Base-by-base conservation (phyloP, 495 filamentous ascomycete species). In the Lasiosphaeria ovina region DNA sequence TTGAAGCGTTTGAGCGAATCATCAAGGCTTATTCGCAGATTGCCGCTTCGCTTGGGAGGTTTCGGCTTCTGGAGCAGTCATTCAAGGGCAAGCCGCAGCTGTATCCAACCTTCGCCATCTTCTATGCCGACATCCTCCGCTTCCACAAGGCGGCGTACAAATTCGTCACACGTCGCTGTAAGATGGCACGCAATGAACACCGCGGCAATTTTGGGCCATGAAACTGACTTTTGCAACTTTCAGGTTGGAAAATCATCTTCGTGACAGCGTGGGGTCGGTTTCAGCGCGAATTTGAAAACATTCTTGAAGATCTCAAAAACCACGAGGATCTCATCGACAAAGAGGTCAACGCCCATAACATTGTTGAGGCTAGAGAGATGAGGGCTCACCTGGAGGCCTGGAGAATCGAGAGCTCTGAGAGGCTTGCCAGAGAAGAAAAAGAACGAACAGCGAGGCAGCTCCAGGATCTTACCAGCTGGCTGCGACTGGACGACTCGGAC, bases 61-160 rank as follows among this genome's bases (percentile, higher is more conserved):
- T 81, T 60, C 57, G 75, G 33, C 58, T 69, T 3, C 59, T 79
- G 0, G 63, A 61, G 3, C 3, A 55, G 1, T 61, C 74, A 8
- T 73, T 74, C 10, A 61, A 62, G 12, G 58, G 61, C 5, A 70
- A 78, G 35, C 24, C 52, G 1, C 67, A 74, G 3, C 72, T 81
- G 52, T 72, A 77, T 52, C 66, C 68, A 10, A 68, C 74, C 4
- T 54, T 80, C 8, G 76, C 73, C 9, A 52, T 76, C 8, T 73
- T 78, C 54, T 80, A 79, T 38, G 55, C 68, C 4, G 76, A 81
- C 40, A 78, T 80, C 16, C 55, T 81, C 1, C 66, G 72, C 34
- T 79, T 80, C 44, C 79, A 82, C 60, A 72, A 72, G 40, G 55
- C 70, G 24, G 77, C 77, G 1, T 81, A 82, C 61, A 74, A 74